Base-by-base conservation (phyloP, 129 eudicot genomes). In the Artemisia argyi region DNA sequence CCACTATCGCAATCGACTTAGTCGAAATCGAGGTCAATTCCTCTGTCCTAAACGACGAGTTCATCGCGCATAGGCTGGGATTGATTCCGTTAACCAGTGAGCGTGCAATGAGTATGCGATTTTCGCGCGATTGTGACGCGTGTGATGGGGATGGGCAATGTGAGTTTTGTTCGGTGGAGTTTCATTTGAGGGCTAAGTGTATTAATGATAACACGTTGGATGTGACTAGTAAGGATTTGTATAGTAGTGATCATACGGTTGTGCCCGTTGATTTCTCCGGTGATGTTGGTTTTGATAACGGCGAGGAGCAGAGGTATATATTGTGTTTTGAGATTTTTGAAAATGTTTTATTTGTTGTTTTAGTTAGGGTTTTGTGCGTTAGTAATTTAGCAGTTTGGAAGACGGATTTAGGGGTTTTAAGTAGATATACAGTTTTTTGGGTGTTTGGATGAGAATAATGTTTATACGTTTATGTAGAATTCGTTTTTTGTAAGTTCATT, bases 81-180 rank as follows among this genome's bases (percentile, higher is more conserved):
- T 91, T 90, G 11, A 81, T 95, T 7, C 99, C 99, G 0, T 86
- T 95, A 13, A 88, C 92, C 7, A 90, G 96, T 39, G 97, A 95
- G 12, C 93, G 97, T 0, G 97, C 99, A 15, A 90, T 95, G 99
- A 76, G 88, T 66, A 95, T 95, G 99, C 87, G 99, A 3, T 95
- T 95, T 79, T 95, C 99, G 1, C 96, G 99, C 42, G 99, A 95
- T 77, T 90, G 99, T 51, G 97, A 95, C 64, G 96, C 96, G 13
- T 95, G 97, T 66, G 99, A 95, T 26, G 99, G 99, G 2, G 99
- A 95, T 50, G 99, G 99, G 1, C 97, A 95, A 74, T 95, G 99
- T 39, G 99, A 95, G 94, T 95, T 84, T 65, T 95, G 99, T 64
- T 95, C 99, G 2, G 99, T 95, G 18, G 99, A 95, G 96, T 94